These are phyloP conservation scores for Phalaenopsis aphrodite DNA, from an alignment of 106 monocot species.

Conservation along the genomic window DNA sequence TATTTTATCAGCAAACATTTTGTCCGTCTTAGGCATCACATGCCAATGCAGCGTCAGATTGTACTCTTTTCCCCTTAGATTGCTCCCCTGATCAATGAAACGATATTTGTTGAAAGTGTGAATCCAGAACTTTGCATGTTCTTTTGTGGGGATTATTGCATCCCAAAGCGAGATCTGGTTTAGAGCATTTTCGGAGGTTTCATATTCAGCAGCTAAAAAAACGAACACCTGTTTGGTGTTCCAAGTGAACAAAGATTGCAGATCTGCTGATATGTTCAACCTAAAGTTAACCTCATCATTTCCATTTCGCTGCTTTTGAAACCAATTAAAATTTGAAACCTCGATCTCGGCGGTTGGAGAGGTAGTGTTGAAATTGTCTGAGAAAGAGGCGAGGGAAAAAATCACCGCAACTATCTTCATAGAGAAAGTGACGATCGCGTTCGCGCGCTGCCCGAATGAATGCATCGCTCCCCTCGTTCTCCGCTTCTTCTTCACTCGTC, in stretches of 20 bases:
- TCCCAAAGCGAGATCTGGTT: constrained; percentile 99
- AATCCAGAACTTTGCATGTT: constrained; percentile 73
- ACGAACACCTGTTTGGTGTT: constrained; percentile 98
- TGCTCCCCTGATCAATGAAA: constrained; percentile 93
- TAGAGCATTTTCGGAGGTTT: constrained; percentile 68
- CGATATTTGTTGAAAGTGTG: constrained; percentile 92
- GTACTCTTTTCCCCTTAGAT: constrained; percentile 63
- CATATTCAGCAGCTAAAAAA: constrained; percentile 93
- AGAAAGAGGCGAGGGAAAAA: constrained; percentile 76
- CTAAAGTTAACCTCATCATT: constrained; percentile 98
- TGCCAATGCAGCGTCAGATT: constrained; percentile 94
- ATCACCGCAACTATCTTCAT: constrained; percentile 79
- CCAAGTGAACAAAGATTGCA: constrained; percentile 95
- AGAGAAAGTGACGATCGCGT: constrained; percentile 81
- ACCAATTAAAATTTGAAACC: constrained; percentile 91
- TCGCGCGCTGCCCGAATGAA: constrained; percentile 73
- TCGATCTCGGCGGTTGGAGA: constrained; percentile 64
- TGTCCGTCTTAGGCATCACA: constrained; percentile 93
- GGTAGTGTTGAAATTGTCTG: constrained; percentile 86
- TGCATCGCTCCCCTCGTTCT: constrained; percentile 46
- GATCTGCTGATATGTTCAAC: constrained; percentile 81
- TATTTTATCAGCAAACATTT: constrained; percentile 90
- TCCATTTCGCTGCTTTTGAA: constrained; percentile 79
- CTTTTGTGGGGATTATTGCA: constrained; percentile 85
- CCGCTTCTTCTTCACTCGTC: not conserved